Evolutionary conservation across 148 eudicot species (phyloP).

Genomic region (Tetragonia tetragonoides): DNA sequence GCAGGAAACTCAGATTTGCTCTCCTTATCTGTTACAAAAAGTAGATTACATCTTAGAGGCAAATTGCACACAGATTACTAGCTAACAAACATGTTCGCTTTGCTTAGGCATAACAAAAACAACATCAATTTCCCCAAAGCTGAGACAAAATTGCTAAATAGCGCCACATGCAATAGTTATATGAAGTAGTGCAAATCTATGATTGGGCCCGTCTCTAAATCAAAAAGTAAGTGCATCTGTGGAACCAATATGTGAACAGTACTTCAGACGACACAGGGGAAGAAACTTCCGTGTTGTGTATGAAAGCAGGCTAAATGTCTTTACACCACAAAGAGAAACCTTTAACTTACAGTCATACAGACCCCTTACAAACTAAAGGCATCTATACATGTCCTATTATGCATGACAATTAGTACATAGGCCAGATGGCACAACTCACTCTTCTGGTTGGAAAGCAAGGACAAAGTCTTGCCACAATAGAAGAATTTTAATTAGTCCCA

Average conservation of each 20-base stretch:
- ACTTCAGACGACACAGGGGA: too few species aligned
- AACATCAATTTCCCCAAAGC: background rate
- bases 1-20: constrained; percentile 31
- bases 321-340: background rate
- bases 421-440: background rate
- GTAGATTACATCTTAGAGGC: background rate
- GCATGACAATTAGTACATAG: background rate
- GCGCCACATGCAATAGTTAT: too few species aligned
- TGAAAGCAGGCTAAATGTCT: too few species aligned
- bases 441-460: background rate
- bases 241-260: too few species aligned
- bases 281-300: background rate
- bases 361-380: background rate
- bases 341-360: background rate
- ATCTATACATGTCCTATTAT: background rate
- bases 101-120: background rate
- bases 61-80: background rate
- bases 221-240: too few species aligned
- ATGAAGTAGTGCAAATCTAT: too few species aligned
- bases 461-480: background rate
- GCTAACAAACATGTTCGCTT: background rate
- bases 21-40: constrained; percentile 37
- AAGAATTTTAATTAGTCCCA: background rate
- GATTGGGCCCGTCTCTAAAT: too few species aligned
- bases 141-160: too few species aligned